A percentile compares a stretch with the other conserved stretches of the same genome.
These are phyloP conservation scores for Wickerhamiella bombiphila DNA, from an alignment of 805 yeast genomes.

Conservation along the genomic window DNA sequence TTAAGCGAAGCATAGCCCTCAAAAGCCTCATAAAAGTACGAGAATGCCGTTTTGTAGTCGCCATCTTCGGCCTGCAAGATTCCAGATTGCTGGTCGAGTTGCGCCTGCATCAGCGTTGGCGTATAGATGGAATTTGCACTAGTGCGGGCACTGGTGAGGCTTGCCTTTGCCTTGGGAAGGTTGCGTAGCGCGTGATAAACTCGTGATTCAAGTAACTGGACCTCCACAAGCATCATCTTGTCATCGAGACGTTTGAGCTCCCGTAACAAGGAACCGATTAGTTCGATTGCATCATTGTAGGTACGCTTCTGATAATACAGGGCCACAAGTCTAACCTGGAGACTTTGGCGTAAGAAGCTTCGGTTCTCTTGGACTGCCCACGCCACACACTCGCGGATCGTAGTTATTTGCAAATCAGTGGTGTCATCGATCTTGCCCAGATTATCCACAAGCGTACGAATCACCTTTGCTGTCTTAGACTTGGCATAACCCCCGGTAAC, in stretches of 20 bases:
- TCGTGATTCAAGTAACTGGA: slow-evolving; percentile 79
- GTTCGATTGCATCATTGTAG: slow-evolving; percentile 54
- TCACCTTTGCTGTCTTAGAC: slow-evolving; percentile 86
- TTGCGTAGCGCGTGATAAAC: slow-evolving; percentile 85
- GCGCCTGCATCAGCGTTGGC: slow-evolving; percentile 88
- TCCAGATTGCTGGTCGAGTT: slow-evolving; percentile 89
- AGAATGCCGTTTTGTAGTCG: slow-evolving; percentile 90
- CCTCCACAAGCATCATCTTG: slow-evolving; percentile 88
- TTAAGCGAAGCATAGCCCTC: slow-evolving; percentile 69
- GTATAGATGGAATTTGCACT: slow-evolving; percentile 95
- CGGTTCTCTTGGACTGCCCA: slow-evolving; percentile 81
- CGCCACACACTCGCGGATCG: slow-evolving; percentile 65
- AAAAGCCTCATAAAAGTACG: slow-evolving; percentile 88
- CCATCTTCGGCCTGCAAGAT: slow-evolving; percentile 91
- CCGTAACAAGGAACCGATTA: slow-evolving; percentile 54
- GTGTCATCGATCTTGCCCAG: slow-evolving; percentile 46
- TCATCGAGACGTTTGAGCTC: slow-evolving; percentile 93
- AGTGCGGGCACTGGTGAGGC: slow-evolving; percentile 88
- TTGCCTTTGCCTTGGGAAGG: slow-evolving; percentile 78
- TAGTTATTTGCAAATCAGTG: slow-evolving; percentile 53
- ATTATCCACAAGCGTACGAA: slow-evolving; percentile 64
- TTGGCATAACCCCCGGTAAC: slow-evolving; percentile 75
- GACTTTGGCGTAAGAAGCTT: slow-evolving; percentile 73
- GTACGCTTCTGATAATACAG: slow-evolving; percentile 51
- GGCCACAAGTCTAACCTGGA: slow-evolving; percentile 70